Evolutionary conservation across 306 rosid species (phyloP).

Genomic region (Oemleria cerasiformis): DNA sequence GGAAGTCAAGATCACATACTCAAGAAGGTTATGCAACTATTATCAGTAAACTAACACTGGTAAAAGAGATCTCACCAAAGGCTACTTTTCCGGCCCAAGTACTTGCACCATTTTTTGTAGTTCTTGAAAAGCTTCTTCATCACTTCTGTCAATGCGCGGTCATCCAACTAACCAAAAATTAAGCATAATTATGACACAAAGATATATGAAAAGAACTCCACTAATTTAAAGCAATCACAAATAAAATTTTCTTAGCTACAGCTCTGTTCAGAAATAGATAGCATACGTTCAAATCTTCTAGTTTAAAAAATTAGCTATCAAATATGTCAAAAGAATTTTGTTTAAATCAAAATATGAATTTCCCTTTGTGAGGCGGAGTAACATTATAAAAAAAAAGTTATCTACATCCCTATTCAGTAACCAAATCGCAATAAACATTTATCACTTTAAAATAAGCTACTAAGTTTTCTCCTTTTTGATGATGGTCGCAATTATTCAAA

Average conservation of each 20-base stretch:
- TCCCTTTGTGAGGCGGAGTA: neutral
- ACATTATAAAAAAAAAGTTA: neutral
- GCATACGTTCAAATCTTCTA: neutral
- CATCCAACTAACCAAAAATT: conserved; percentile 76
- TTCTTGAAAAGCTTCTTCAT: conserved; percentile 98
- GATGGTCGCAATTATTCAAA: neutral
- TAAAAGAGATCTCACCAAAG: conserved; percentile 60
- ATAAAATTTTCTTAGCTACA: neutral
- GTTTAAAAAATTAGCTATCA: neutral
- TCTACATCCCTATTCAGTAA: neutral
- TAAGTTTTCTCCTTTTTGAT: neutral
- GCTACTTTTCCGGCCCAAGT: conserved; percentile 95
- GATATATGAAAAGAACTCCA: conserved; percentile 1
- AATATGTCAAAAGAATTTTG: neutral
- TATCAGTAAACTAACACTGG: conserved; percentile 14
- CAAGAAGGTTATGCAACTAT: neutral
- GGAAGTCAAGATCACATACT: neutral
- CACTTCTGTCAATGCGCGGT: conserved; percentile 88
- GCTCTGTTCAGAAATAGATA: neutral
- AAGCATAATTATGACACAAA: conserved; percentile 27
- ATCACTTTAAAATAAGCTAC: neutral
- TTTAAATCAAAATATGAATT: neutral
- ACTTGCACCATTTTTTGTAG: conserved; percentile 98
- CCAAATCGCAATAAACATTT: neutral
- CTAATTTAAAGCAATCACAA: neutral